These are phyloP conservation scores for Hydrangea macrophylla DNA, from an alignment of 148 eudicot species.

Conservation along the genomic window DNA sequence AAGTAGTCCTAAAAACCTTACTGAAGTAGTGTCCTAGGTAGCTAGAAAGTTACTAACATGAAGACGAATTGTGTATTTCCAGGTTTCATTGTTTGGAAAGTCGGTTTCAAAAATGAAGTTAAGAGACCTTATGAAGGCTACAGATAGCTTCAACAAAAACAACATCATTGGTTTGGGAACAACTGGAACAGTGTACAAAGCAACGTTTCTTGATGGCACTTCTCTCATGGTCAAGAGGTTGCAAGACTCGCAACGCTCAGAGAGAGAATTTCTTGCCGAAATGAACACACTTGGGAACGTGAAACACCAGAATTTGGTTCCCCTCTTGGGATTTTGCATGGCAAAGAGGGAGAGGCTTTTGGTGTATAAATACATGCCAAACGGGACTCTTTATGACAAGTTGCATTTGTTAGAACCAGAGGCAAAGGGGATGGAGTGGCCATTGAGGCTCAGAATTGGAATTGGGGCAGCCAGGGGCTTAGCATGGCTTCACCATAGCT, in stretches of 20 bases:
- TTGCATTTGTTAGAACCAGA: conserved; percentile 39
- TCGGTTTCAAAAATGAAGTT: conserved; percentile 39
- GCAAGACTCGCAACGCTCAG: conserved; percentile 42
- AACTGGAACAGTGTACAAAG: conserved; percentile 46
- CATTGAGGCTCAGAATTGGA: conserved; percentile 43
- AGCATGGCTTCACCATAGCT: conserved; percentile 53
- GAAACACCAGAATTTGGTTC: conserved; percentile 45
- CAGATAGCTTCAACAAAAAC: conserved; percentile 43
- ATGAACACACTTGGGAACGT: conserved; percentile 53
- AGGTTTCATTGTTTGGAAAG: conserved; percentile 55
- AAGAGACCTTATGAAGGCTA: conserved; percentile 52
- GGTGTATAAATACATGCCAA: conserved; percentile 45
- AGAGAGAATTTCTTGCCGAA: conserved; percentile 46
- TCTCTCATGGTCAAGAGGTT: conserved; percentile 43
- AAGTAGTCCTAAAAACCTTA: too few relatives aligned
- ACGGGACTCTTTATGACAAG: conserved; percentile 37
- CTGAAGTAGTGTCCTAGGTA: too few relatives aligned
- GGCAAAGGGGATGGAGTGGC: conserved; percentile 37
- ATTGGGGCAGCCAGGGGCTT: conserved; percentile 43
- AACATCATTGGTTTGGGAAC: conserved; percentile 38
- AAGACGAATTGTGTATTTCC: conserved; percentile 2
- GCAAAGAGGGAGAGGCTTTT: conserved; percentile 49
- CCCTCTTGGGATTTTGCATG: conserved; percentile 44
- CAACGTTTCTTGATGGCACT: conserved; percentile 36
- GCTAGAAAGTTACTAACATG: neutral